Evolutionary conservation across 306 rosid species (phyloP).

Genomic region (Cucumis cinereus): DNA sequence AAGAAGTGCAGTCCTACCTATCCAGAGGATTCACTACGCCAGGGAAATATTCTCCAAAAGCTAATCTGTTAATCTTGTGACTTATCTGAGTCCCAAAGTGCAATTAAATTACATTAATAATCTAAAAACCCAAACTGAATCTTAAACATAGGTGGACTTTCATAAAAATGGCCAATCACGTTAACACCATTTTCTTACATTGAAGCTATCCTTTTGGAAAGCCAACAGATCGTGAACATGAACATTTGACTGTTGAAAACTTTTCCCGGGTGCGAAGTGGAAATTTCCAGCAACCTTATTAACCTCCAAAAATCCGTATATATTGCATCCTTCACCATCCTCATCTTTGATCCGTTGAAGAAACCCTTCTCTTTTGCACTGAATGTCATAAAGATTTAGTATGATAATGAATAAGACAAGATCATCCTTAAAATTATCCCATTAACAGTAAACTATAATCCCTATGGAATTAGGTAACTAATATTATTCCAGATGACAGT

Average conservation of each 20-base stretch:
- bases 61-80: constrained; percentile 72
- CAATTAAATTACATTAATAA: constrained; percentile 11
- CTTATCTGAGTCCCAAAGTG: constrained; percentile 43
- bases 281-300: constrained; percentile 98
- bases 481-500: not conserved
- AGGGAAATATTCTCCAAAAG: constrained; percentile 84
- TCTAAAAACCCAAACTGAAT: not conserved
- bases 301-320: constrained; percentile 89
- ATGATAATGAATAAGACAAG: not conserved
- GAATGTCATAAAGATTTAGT: constrained; percentile 12
- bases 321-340: constrained; percentile 95
- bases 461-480: not conserved
- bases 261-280: constrained; percentile 97
- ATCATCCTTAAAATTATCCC: not conserved
- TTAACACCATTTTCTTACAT: constrained; percentile 45
- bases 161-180: not conserved
- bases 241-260: constrained; percentile 89
- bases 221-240: constrained; percentile 84
- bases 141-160: not conserved
- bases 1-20: constrained; percentile 31
- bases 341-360: constrained; percentile 89
- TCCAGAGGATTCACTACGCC: constrained; percentile 95
- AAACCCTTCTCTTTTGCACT: constrained; percentile 99
- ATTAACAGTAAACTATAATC: not conserved
- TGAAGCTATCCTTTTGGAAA: constrained; percentile 90